Base-by-base conservation (phyloP, 2,329 filamentous ascomycete species). In the Zymoseptoria ardabiliae region DNA sequence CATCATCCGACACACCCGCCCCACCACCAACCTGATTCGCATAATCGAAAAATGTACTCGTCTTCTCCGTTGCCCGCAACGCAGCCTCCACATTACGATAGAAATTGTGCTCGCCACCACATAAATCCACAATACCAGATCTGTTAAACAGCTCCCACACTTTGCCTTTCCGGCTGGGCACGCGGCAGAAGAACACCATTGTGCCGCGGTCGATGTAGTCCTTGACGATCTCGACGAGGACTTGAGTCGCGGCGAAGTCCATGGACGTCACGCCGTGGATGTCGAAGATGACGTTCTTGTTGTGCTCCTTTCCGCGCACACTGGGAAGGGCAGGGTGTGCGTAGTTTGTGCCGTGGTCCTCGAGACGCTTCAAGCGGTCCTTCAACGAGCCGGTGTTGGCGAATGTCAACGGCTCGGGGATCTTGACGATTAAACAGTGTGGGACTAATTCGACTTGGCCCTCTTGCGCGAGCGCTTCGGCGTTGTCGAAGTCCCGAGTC, bases 201-300 rank as follows among this genome's bases (percentile, higher is more conserved):
- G 93, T 91, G 0, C 88, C 89, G 4, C 87, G 80, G 35, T 88
- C 82, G n/a, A 86, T 79, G 72, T 97, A 97, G 28, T 79, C 82
- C 53, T 85, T 79, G 17, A 99, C 90, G 66, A 97, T 97, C 75
- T 97, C 94, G 53, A 85, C 83, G 2, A 99, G 79, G 0, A 97
- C 93, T 75, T 97, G 94, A 0, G 90, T 89, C 1, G 93, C 94
- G 0, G 91, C 96, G 5, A 91, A 94, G 71, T 99, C 94, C 68
- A 99, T 86, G 25, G 88, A 89, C 0, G 92, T 96, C 2, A 99
- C 94, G n/a, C 94, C 94, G 67, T 97, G 93, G 7, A 97, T 91
- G 72, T 99, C 94, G 69, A 99, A 97, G 63, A 99, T 91, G 73
- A 99, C 81, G 70, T 96, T 97, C 66, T 86, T 84, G 72, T 97